phyloP scores from a whole-genome alignment of 306 rosid species.

The Hylodesmum podocarpum region DNA sequence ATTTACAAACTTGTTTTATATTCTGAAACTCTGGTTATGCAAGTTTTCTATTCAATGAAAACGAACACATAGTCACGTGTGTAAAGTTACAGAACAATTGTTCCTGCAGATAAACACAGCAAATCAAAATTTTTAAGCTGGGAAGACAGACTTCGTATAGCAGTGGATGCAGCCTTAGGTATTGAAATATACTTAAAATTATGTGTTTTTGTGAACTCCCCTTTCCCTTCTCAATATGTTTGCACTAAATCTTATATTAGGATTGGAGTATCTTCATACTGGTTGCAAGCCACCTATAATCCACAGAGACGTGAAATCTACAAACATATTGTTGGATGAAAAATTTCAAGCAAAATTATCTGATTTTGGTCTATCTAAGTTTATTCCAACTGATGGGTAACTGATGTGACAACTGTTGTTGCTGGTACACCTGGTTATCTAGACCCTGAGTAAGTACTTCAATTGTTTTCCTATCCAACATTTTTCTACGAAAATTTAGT shows the following conservation, averaged over 20 bases:
- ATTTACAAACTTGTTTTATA: neutral
- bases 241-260: conserved; percentile 6
- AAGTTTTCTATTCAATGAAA: neutral
- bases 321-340: conserved; percentile 43
- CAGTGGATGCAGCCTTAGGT: conserved; percentile 44
- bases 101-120: no score
- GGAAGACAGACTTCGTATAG: conserved; percentile 45
- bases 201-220: no score
- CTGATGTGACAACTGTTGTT: no score
- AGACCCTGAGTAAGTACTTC: conserved; percentile 41
- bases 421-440: no score
- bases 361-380: no score
- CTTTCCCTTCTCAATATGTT: neutral
- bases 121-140: no score
- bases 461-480: neutral
- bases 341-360: conserved; percentile 43
- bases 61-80: no score
- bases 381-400: no score
- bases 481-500: neutral
- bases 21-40: neutral
- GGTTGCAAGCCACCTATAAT: conserved; percentile 36
- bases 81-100: no score
- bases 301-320: conserved; percentile 47
- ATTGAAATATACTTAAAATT: neutral
- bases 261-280: conserved; percentile 44